Percentiles rank a stretch among this genome's conserved stretches.
These are phyloP conservation scores for Rhodotorula kratochvilovae DNA, from an alignment of 768 basidiomycete species.

Conservation along the genomic window DNA sequence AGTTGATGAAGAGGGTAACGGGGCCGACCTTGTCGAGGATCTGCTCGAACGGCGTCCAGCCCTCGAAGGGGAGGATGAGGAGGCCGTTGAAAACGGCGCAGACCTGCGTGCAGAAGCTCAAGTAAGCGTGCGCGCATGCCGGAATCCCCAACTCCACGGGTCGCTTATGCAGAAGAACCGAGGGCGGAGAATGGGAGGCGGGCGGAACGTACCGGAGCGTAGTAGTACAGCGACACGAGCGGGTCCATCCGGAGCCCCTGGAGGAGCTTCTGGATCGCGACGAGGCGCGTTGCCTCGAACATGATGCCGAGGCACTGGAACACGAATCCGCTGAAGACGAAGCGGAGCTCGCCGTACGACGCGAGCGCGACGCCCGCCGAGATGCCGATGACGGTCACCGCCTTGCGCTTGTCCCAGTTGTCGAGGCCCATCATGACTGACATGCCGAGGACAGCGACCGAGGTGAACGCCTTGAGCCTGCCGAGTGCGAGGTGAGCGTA, in stretches of 20 bases:
- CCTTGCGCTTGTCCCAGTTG: constrained; percentile 74
- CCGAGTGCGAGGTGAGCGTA: neutral
- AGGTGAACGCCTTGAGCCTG: constrained; percentile 70
- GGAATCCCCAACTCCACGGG: neutral
- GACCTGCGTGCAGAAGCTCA: constrained; percentile 49
- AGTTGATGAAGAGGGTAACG: constrained; percentile 72
- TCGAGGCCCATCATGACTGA: constrained; percentile 80
- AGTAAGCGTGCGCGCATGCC: neutral
- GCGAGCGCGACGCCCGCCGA: constrained; percentile 82
- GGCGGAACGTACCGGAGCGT: neutral
- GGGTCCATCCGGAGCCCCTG: constrained; percentile 98
- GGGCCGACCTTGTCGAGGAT: constrained; percentile 62
- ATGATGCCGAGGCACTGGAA: constrained; percentile 78
- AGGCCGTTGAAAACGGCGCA: constrained; percentile 82
- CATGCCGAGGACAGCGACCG: constrained; percentile 47
- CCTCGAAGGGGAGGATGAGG: constrained; percentile 86
- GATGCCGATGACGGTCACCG: constrained; percentile 80
- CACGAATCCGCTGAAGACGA: constrained; percentile 80
- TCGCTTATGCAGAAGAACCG: neutral
- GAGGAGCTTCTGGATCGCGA: constrained; percentile 88
- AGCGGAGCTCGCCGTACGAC: constrained; percentile 78
- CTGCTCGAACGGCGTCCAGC: constrained; percentile 72
- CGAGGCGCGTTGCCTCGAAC: constrained; percentile 90
- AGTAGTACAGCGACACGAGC: constrained; percentile 82
- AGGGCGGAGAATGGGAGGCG: constrained; percentile 7